A percentile compares a stretch with the other conserved stretches of the same genome.
Conservation (phyloP, 257 asterid genomes). For the Ilex asprella region DNA sequence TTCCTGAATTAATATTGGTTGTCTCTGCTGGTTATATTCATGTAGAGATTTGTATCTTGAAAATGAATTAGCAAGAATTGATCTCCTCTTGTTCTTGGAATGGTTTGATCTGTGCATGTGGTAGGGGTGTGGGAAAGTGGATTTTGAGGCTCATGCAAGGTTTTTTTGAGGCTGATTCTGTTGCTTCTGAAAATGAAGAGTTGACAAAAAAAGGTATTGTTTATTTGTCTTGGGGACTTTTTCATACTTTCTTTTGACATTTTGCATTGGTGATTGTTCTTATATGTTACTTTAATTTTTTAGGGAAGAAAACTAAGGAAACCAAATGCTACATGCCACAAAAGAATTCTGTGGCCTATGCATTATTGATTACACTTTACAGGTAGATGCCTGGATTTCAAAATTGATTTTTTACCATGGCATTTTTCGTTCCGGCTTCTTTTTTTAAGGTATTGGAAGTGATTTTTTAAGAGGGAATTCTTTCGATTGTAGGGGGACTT, state of each 20-base stretch:
- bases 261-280: neutral
- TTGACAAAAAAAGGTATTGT: conserved; percentile 39
- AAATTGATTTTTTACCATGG: neutral
- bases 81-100: too few species aligned
- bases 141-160: conserved; percentile 78
- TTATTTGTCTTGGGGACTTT: neutral
- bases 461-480: neutral
- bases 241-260: neutral
- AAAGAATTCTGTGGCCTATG: conserved; percentile 91
- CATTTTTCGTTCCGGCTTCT: conserved; percentile 3
- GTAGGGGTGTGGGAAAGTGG: conserved; percentile 95
- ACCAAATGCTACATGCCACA: conserved; percentile 74
- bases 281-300: conserved; percentile 8
- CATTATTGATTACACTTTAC: conserved; percentile 74
- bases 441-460: neutral
- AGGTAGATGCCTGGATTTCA: conserved; percentile 35
- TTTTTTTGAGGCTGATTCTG: conserved; percentile 42
- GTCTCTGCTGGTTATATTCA: neutral
- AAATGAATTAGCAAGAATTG: neutral
- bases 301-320: conserved; percentile 60
- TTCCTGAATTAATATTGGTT: too few species aligned
- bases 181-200: conserved; percentile 35
- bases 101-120: conserved; percentile 7
- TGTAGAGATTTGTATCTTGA: neutral
- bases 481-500: conserved; percentile 36